Evolutionary conservation across 257 asterid genomes (phyloP).

Genomic region (Capsicum baccatum): DNA sequence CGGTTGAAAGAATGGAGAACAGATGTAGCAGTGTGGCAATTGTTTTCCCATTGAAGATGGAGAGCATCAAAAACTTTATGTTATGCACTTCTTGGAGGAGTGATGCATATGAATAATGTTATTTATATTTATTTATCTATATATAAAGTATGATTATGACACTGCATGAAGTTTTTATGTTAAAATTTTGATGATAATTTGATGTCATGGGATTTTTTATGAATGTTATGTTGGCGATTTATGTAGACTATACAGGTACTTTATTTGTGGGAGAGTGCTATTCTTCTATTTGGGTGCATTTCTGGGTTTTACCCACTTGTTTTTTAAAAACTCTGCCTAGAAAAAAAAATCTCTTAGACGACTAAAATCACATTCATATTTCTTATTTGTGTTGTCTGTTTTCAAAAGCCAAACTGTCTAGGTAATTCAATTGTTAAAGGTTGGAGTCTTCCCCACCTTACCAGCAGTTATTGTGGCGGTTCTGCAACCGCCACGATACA

Average conservation of each 20-base stretch:
- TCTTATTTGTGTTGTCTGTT: too few relatives aligned
- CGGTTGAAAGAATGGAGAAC: background rate
- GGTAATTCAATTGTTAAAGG: too few relatives aligned
- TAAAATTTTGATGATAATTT: background rate
- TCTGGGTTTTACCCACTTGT: background rate
- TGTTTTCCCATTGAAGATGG: background rate
- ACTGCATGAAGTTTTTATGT: background rate
- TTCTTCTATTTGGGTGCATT: background rate
- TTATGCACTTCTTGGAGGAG: constrained; percentile 1
- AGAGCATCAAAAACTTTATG: background rate
- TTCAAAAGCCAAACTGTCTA: too few relatives aligned
- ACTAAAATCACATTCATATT: too few relatives aligned
- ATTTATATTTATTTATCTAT: too few relatives aligned
- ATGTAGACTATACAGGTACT: background rate
- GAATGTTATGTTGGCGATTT: background rate
- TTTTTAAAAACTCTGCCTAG: too few relatives aligned
- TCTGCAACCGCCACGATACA: too few relatives aligned
- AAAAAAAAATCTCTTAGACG: too few relatives aligned
- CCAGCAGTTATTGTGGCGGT: too few relatives aligned
- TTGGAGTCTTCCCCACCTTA: too few relatives aligned
- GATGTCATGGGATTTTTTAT: too few relatives aligned
- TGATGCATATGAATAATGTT: constrained; percentile 1
- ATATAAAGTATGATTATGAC: background rate
- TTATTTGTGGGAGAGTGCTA: background rate
- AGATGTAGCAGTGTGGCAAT: background rate